A percentile compares a stretch with the other conserved stretches of the same genome.
Conservation (phyloP, 352 stramenopile genomes). For the Saprolegnia parasitica region DNA sequence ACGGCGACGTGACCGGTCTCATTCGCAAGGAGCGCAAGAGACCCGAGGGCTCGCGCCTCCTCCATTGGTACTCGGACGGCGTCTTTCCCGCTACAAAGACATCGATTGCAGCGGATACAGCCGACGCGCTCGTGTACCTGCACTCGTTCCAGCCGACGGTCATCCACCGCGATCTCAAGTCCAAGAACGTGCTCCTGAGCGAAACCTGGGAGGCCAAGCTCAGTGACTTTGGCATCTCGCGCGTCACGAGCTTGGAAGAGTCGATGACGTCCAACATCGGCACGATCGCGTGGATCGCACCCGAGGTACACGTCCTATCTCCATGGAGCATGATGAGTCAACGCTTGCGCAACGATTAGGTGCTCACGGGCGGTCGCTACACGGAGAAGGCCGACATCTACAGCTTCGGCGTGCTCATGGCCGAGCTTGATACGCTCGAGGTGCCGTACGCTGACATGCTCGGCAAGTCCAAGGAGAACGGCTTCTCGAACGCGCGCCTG, state of each 20-base stretch:
- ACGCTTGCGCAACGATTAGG: not conserved
- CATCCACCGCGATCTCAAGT: constrained; percentile 50
- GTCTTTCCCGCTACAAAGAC: constrained; percentile 32
- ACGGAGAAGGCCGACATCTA: constrained; percentile 29
- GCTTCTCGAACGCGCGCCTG: constrained; percentile 25
- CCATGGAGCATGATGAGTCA: not conserved
- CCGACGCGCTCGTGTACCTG: constrained; percentile 49
- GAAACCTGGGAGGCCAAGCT: constrained; percentile 56
- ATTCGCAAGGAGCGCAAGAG: constrained; percentile 36
- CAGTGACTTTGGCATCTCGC: constrained; percentile 61
- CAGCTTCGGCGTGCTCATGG: constrained; percentile 22
- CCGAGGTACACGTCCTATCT: constrained; percentile 35
- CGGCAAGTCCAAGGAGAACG: constrained; percentile 24
- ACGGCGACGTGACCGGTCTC: constrained; percentile 46
- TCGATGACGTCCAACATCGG: constrained; percentile 43
- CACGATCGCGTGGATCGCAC: constrained; percentile 58
- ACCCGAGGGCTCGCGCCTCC: constrained; percentile 8
- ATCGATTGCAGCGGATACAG: constrained; percentile 39
- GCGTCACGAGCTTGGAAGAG: constrained; percentile 37
- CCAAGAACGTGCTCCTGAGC: constrained; percentile 50
- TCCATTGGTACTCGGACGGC: constrained; percentile 31
- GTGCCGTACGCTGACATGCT: constrained; percentile 27
- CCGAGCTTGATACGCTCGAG: constrained; percentile 26
- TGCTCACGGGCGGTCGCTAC: constrained; percentile 23
- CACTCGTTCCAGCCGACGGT: constrained; percentile 47